Base-by-base conservation (phyloP, 2,329 filamentous ascomycete genomes). In the Exophiala spinifera region DNA sequence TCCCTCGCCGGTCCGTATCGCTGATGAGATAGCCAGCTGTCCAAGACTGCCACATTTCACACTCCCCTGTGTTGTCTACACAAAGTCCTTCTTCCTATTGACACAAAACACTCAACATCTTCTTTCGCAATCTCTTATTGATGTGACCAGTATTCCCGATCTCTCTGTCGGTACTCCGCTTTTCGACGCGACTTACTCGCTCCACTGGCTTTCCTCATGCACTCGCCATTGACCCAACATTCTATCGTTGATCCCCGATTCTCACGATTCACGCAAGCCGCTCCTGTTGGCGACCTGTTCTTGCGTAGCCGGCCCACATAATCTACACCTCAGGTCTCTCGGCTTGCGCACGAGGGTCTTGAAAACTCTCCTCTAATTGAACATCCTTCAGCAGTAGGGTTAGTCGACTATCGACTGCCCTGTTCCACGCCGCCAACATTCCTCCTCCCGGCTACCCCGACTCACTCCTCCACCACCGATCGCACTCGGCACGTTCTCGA, bases 401-500 rank as follows among this genome's bases (percentile, higher is more conserved):
- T 88, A 85, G 84, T 85, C 82, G 42, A 23, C 20, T 80, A 73
- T 74, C 81, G 87, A 91, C 89, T 88, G 86, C 84, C 79, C 80
- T 71, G 4, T 74, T 69, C 66, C 77, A 34, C 28, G 49, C 79
- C 78, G 81, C 80, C 90, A 96, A 84, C 75, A 96, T 96, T 96
- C 82, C 88, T 84, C 79, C 81, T 81, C 79, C 78, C 64, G 80
- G 79, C 73, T 85, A 85, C 76, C 84, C 88, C 71, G 36, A 48
- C 31, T 89, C 88, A 75, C 89, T 88, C 76, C 96, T 96, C 72
- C 91, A 91, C 67, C 82, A 96, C 68, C 88, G 88, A 73, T 87
- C 86, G 66, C 79, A 96, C 57, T 64, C 59, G 57, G 66, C 68
- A 51, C 65, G 66, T 55, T 67, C 69, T 40, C 66, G 58, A 53